Evolutionary conservation across 805 yeast species (phyloP).

Genomic region (Candida oleophila): DNA sequence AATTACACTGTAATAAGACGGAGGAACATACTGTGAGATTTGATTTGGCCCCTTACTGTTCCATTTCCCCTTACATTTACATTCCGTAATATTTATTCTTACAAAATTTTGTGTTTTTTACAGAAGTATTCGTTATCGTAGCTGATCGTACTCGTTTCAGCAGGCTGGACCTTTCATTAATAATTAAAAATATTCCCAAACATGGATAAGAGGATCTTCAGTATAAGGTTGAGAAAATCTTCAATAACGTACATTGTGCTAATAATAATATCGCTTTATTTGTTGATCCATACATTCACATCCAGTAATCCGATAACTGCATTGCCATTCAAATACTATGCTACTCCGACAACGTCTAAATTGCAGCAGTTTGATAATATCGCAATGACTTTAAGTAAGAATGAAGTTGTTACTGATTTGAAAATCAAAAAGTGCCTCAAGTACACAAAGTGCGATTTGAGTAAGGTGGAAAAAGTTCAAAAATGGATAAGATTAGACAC

Average conservation of each 20-base stretch:
- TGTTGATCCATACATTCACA: background rate
- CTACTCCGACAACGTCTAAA: background rate
- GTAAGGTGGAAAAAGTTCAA: constrained; percentile 4
- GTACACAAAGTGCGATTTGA: constrained; percentile 3
- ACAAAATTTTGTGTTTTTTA: too few species aligned
- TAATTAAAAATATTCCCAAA: too few species aligned
- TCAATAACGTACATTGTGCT: background rate
- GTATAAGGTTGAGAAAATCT: constrained; percentile 1
- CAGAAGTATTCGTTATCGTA: too few species aligned
- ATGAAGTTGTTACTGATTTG: constrained; percentile 5
- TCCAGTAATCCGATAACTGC: background rate
- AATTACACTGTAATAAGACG: too few species aligned
- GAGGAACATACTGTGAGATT: too few species aligned
- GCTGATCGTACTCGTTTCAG: too few species aligned
- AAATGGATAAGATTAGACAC: background rate
- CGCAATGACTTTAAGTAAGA: background rate
- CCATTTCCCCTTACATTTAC: too few species aligned
- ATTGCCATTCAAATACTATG: background rate
- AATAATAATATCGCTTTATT: background rate
- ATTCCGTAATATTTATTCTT: too few species aligned
- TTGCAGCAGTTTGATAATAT: background rate
- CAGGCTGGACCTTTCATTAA: too few species aligned
- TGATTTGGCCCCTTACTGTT: too few species aligned
- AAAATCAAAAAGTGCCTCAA: constrained; percentile 5
- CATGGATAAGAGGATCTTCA: background rate